Conservation (phyloP, 495 filamentous ascomycete genomes). For the Rhizodiscina lignyota region DNA sequence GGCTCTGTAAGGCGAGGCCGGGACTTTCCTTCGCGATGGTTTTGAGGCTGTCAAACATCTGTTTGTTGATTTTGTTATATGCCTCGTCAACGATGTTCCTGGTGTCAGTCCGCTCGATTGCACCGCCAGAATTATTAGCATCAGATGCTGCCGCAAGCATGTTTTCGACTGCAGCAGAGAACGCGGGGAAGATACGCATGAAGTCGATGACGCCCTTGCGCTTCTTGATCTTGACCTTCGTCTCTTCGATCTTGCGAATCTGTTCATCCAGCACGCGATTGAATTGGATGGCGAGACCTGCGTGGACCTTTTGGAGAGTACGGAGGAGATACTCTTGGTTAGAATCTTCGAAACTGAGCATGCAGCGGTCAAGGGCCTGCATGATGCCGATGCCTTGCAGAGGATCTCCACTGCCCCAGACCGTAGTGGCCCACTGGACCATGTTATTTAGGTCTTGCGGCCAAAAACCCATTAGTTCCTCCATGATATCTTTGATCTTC, state of each 20-base stretch:
- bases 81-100: slow-evolving; percentile 69
- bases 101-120: slow-evolving; percentile 27
- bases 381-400: slow-evolving; percentile 86
- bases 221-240: slow-evolving; percentile 98
- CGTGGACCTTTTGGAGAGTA: slow-evolving; percentile 61
- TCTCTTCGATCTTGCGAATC: slow-evolving; percentile 88
- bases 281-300: slow-evolving; percentile 59
- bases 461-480: slow-evolving; percentile 69
- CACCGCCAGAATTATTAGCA: too few species aligned
- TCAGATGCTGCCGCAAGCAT: slow-evolving; percentile 41
- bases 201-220: slow-evolving; percentile 90
- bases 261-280: slow-evolving; percentile 87
- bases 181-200: slow-evolving; percentile 81
- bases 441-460: slow-evolving; percentile 61
- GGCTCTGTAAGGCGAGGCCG: slow-evolving; percentile 25
- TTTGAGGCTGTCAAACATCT: slow-evolving; percentile 93
- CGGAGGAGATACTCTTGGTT: slow-evolving; percentile 83
- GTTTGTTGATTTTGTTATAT: slow-evolving; percentile 75
- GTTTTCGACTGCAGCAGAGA: slow-evolving; percentile 62
- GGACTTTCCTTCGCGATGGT: slow-evolving; percentile 92
- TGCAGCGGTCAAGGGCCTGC: slow-evolving; percentile 57
- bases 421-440: slow-evolving; percentile 66
- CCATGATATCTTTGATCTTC: slow-evolving; percentile 67
- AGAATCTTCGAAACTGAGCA: slow-evolving; percentile 62
- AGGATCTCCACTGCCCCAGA: slow-evolving; percentile 54